phyloP scores from a whole-genome alignment of 2,329 filamentous ascomycete species.

The Aspergillus sp. region DNA sequence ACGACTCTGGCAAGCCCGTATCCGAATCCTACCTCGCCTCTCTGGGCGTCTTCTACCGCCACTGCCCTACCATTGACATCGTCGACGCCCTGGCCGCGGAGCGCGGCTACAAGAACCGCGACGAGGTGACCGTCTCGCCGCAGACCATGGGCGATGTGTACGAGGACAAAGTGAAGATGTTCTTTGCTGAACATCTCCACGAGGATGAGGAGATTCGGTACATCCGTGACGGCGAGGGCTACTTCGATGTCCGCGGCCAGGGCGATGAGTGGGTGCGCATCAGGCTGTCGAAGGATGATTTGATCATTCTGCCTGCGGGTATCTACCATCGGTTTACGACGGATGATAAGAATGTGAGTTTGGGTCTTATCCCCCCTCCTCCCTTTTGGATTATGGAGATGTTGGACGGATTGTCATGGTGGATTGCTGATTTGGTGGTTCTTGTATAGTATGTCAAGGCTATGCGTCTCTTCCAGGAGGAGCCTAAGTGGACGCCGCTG shows the following conservation, averaged over 20 bases:
- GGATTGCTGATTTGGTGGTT: slow-evolving; percentile 1
- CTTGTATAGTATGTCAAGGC: slow-evolving; percentile 81
- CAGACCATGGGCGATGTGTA: slow-evolving; percentile 81
- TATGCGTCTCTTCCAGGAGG: slow-evolving; percentile 95
- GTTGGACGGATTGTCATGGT: not conserved
- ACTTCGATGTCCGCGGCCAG: slow-evolving; percentile 85
- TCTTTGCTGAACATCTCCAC: slow-evolving; percentile 94
- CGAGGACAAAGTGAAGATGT: slow-evolving; percentile 88
- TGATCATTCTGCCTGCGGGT: slow-evolving; percentile 89
- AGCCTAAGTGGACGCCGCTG: slow-evolving; percentile 96
- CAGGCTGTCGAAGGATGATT: slow-evolving; percentile 76
- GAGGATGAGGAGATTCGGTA: slow-evolving; percentile 99
- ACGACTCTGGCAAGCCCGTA: slow-evolving; percentile 78
- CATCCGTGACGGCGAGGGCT: slow-evolving; percentile 82
- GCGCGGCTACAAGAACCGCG: slow-evolving; percentile 89
- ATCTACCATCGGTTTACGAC: slow-evolving; percentile 99
- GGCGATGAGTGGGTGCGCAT: slow-evolving; percentile 89
- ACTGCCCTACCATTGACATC: slow-evolving; percentile 60
- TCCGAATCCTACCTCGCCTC: slow-evolving; percentile 63
- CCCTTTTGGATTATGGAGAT: slow-evolving; percentile 1
- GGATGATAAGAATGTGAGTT: slow-evolving; percentile 80
- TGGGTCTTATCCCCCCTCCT: not conserved
- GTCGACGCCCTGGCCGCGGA: slow-evolving; percentile 73
- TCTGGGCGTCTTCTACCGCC: slow-evolving; percentile 79
- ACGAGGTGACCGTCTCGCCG: slow-evolving; percentile 87